Base-by-base conservation (phyloP, 176 grass and related monocot species). In the Oryza australiensis region DNA sequence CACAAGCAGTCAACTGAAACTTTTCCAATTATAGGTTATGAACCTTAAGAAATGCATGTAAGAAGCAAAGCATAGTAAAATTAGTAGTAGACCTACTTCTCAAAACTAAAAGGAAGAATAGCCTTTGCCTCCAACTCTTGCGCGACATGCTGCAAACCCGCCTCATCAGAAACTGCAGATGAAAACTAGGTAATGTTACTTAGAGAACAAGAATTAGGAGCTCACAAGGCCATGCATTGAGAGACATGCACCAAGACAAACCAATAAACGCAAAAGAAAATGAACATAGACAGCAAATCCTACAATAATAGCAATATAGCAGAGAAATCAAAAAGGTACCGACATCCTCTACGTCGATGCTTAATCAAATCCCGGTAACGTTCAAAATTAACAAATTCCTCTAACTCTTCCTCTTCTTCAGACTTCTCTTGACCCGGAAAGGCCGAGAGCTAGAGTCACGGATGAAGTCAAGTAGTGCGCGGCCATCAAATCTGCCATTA, bases 301-400 rank as follows among this genome's bases (percentile, higher is more conserved):
- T 70, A 85, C 32, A 81, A 57, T 46, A 75, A 86, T n/a, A 67
- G 57, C 63, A 79, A 86, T 35, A 57, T 45, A 75, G 70, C 68
- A 77, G 60, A 87, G 84, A 95, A 94, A 93, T 73, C 77, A 88
- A 93, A 95, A 89, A 88, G 87, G 82, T 99, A 99, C 97, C 91
- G 83, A 99, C 97, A 99, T 99, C 97, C 97, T 99, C 97, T 99
- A 73, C 87, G 91, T 20, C 85, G 97, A 87, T 94, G 93, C 91
- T 99, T 99, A 99, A 99, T 99, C 89, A 99, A 94, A 95, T 99
- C 97, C 76, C 93, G 88, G 62, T 95, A 99, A 92, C 97, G 91
- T 88, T 99, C 97, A 90, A 99, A 99, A 95, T 91, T 99, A 93
- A 96, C 97, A 99, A 99, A 95, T 82, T 99, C 93, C 72, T 95